Conservation (phyloP, 2,329 filamentous ascomycete species). For the Alternaria sp. region DNA sequence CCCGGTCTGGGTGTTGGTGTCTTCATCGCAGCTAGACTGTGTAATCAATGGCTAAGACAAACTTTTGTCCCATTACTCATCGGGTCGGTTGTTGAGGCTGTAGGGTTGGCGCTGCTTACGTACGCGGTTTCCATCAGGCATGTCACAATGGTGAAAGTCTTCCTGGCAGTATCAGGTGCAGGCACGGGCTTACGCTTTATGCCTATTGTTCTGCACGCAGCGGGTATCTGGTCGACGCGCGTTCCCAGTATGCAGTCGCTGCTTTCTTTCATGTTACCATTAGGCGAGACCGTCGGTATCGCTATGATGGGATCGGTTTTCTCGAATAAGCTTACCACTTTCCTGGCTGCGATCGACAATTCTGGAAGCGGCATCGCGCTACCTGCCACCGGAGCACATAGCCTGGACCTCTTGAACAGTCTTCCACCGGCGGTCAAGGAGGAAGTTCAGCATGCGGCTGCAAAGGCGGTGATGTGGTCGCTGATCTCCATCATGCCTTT, state of each 20-base stretch:
- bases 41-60: conserved; percentile 67
- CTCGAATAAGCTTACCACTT: conserved; percentile 61
- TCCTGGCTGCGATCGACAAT: conserved; percentile 27
- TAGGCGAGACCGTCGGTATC: conserved; percentile 70
- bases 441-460: conserved; percentile 53
- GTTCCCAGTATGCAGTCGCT: conserved; percentile 67
- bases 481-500: conserved; percentile 68
- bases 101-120: conserved; percentile 65
- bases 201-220: conserved; percentile 67
- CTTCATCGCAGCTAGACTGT: conserved; percentile 64
- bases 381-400: conserved; percentile 24
- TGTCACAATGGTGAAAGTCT: conserved; percentile 63
- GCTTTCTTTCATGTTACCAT: conserved; percentile 64
- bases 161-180: conserved; percentile 69
- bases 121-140: conserved; percentile 62
- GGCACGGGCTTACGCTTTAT: conserved; percentile 72
- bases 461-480: conserved; percentile 69
- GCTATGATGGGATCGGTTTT: conserved; percentile 74
- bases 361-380: conserved; percentile 29
- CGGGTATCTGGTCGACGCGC: conserved; percentile 65
- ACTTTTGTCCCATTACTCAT: conserved; percentile 65
- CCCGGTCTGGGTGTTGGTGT: conserved; percentile 68
- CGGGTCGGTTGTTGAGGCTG: conserved; percentile 58
- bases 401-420: conserved; percentile 45
- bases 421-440: conserved; percentile 49